Evolutionary conservation across 805 yeast species (phyloP), one percentile per base, ranked within the genome.

Genomic region (Kodamaea kakaduensis): DNA sequence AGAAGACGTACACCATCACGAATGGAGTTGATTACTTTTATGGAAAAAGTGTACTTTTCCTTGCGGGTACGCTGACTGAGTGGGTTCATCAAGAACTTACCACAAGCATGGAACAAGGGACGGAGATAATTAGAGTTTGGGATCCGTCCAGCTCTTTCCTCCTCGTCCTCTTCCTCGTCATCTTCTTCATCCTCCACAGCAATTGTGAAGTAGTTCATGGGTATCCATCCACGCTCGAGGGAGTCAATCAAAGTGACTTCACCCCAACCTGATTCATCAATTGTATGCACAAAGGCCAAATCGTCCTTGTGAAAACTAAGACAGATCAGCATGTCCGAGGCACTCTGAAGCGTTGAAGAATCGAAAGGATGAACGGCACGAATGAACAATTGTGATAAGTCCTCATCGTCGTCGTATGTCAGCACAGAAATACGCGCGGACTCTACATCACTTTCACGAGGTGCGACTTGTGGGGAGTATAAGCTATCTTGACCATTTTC

Each of bases 231-330:
- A 43, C 87, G 61, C 47, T 71, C 70, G 34, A 79, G 62, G 9
- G 78, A 66, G 37, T 76, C 78, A 6, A 84, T 58, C 24, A 83
- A 51, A 0, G 89, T 84, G 2, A 84, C 93, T 54, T 84, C 94
- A 41, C 89, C 90, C 94, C 94, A 84, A 0, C 93, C 94, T 14
- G 87, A 78, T 36, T 80, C 81, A 54, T 84, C 93, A 15, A 83
- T 75, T 6, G 84, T 74, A 49, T 83, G 88, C 4, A 84, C 84
- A 56, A 83, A 84, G 0, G 86, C 89, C 32, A 81, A 61, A 47
- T 82, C 93, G 43, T 75, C 73, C 43, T 75, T 76, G 15, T 74
- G 73, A 53, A 84, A 84, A 0, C 88, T 78, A 6, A 84, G 63
- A 54, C 94, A 84, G 26, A 84, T 79, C 0, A 85, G 73, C 5